Base-by-base conservation (phyloP, 148 eudicot genomes). In the Silene uniflora region DNA sequence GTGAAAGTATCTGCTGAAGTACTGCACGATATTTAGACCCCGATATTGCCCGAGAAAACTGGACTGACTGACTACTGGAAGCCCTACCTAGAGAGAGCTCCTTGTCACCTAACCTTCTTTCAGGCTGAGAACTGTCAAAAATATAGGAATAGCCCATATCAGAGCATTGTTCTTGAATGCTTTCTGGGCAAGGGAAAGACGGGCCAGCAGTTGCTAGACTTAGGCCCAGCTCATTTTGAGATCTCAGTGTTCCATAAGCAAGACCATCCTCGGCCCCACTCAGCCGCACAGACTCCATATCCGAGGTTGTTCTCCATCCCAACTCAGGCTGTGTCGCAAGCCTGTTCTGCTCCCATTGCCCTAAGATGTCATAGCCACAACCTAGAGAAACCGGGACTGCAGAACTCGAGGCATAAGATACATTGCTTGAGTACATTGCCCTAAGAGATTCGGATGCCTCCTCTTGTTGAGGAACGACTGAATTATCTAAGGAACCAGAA, bases 1-100 rank as follows among this genome's bases (percentile, higher is more conserved):
- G 91, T 16, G 92, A 84, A 76, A 93, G 91, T 75, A 93, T 93
- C 72, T 91, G 91, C 76, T 91, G 92, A 78, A 91, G 76, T 10
- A 84, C 89, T 52, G 55, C 66, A 60, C 86, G 82, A 83, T 88
- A 93, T 68, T 77, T 86, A 9, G 96, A 89, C 18, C 89, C 86
- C 7, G 83, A 79, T 27, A 81, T 55, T 19, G 85, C 62, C 29
- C 86, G 83, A 10, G 89, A 75, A 69, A 83, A 71, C 29, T 84
- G 84, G 4, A 77, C 74, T 9, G 84, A 75, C 64, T 80, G 81
- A 73, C 60, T 62, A 67, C 46, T 75, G 6, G 91, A 85, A 60
- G 77, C 79, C 60, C 63, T 76, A 42, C 82, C 81, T 18, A 75
- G 79, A 39, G 90, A 83, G 54, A 87, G 67, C 76, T 81, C 87